A percentile compares a stretch with the other conserved stretches of the same genome.
Evolutionary conservation across 2,329 filamentous ascomycete species (phyloP).

Genomic region (Verticillium tricorpus): DNA sequence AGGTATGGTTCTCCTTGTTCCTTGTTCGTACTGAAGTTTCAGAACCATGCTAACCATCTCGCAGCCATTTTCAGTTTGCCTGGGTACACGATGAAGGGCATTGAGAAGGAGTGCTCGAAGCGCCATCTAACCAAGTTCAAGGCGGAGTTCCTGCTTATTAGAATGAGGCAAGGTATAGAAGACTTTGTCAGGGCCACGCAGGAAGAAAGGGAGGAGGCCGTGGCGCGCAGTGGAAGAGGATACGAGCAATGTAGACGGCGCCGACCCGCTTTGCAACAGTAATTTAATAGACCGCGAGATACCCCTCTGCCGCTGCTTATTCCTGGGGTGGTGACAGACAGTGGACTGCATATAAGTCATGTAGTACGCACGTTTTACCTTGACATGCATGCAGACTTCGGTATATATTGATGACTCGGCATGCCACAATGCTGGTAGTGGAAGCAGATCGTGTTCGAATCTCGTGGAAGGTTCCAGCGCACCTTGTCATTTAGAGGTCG

Average conservation of each 20-base stretch:
- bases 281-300: background rate
- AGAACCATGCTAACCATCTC: slow-evolving; percentile 1
- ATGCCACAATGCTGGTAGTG: no score
- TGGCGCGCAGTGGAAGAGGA: slow-evolving; percentile 20
- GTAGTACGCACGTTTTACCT: no score
- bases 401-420: no score
- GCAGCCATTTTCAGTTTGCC: slow-evolving; percentile 40
- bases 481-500: no score
- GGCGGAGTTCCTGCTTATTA: slow-evolving; percentile 26
- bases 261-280: background rate
- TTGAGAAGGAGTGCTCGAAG: slow-evolving; percentile 42
- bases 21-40: background rate
- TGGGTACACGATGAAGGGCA: slow-evolving; percentile 48
- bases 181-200: slow-evolving; percentile 19
- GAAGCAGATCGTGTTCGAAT: no score
- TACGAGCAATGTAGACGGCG: background rate
- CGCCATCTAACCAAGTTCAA: slow-evolving; percentile 25
- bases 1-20: slow-evolving; percentile 12
- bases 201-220: slow-evolving; percentile 15
- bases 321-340: background rate
- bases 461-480: no score
- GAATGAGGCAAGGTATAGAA: slow-evolving; percentile 23
- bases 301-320: background rate
- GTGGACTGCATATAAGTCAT: no score
- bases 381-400: no score